phyloP scores from a whole-genome alignment of 306 rosid species.

The Hippophae tibetana region DNA sequence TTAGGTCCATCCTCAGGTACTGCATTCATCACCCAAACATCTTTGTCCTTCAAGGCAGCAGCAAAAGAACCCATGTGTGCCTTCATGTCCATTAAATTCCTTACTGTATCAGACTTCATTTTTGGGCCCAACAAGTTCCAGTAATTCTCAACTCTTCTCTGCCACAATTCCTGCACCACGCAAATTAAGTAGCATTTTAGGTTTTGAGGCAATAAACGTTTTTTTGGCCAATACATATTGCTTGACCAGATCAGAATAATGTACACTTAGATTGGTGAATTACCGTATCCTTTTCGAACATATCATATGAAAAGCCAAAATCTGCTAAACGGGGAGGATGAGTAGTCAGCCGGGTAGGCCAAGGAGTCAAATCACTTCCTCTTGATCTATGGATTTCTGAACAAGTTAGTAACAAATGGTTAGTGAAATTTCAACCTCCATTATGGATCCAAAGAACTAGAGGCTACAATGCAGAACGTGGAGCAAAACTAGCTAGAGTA shows the following conservation, averaged over 20 bases:
- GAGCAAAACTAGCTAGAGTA: no score
- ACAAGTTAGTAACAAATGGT: not conserved
- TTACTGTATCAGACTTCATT: conserved; percentile 43
- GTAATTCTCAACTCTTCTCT: conserved; percentile 66
- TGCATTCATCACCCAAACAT: conserved; percentile 97
- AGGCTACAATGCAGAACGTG: no score
- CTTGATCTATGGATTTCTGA: conserved; percentile 57
- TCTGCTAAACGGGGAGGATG: conserved; percentile 92
- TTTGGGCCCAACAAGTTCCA: conserved; percentile 73
- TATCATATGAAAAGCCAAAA: conserved; percentile 65
- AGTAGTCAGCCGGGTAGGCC: conserved; percentile 89
- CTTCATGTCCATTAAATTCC: conserved; percentile 98
- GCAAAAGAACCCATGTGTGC: conserved; percentile 87
- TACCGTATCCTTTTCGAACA: conserved; percentile 89
- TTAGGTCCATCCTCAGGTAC: conserved; percentile 77
- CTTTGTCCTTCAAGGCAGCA: conserved; percentile 70
- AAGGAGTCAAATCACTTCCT: conserved; percentile 95
- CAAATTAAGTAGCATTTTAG: not conserved
- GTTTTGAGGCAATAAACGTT: conserved; percentile 1
- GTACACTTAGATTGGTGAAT: conserved; percentile 7
- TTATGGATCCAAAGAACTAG: no score
- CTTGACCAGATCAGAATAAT: not conserved
- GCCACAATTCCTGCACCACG: conserved; percentile 74
- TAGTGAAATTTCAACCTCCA: not conserved
- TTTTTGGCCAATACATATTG: not conserved